Evolutionary conservation across 257 asterid genomes (phyloP).

Genomic region (Cruciata laevipes): DNA sequence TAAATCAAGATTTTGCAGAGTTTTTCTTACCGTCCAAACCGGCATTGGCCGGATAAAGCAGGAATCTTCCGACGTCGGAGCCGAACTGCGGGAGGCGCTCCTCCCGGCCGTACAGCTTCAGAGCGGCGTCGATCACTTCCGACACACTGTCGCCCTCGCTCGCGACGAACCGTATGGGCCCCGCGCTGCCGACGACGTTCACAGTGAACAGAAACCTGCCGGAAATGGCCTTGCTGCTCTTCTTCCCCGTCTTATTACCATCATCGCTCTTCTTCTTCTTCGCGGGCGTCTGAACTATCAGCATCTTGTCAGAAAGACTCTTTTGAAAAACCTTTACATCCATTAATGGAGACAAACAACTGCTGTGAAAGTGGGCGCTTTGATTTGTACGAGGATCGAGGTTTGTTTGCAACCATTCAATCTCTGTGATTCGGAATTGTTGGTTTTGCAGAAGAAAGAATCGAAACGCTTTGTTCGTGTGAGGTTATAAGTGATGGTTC

Average conservation of each 20-base stretch:
- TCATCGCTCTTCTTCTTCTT: slow-evolving; percentile 14
- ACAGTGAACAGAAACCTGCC: slow-evolving; percentile 36
- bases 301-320: slow-evolving; percentile 5
- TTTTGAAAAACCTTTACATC: slow-evolving; percentile 14
- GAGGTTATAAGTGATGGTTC: background rate
- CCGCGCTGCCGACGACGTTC: slow-evolving; percentile 53
- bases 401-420: slow-evolving; percentile 16
- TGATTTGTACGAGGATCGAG: slow-evolving; percentile 4
- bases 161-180: slow-evolving; percentile 53
- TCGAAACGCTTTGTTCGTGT: background rate
- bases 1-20: background rate
- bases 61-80: slow-evolving; percentile 27
- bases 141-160: slow-evolving; percentile 33
- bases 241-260: background rate
- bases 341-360: too few relatives aligned
- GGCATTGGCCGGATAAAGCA: slow-evolving; percentile 40
- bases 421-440: slow-evolving; percentile 8
- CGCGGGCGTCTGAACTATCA: background rate
- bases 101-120: slow-evolving; percentile 41
- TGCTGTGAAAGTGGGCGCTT: background rate
- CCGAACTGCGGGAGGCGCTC: slow-evolving; percentile 53
- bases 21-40: slow-evolving; percentile 39
- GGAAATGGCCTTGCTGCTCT: background rate
- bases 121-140: slow-evolving; percentile 32
- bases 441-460: background rate